A percentile compares a stretch with the other conserved stretches of the same genome.
These are phyloP conservation scores for Paracorniculantispora psalliotae DNA, from an alignment of 2,329 filamentous ascomycete species.

Conservation along the genomic window DNA sequence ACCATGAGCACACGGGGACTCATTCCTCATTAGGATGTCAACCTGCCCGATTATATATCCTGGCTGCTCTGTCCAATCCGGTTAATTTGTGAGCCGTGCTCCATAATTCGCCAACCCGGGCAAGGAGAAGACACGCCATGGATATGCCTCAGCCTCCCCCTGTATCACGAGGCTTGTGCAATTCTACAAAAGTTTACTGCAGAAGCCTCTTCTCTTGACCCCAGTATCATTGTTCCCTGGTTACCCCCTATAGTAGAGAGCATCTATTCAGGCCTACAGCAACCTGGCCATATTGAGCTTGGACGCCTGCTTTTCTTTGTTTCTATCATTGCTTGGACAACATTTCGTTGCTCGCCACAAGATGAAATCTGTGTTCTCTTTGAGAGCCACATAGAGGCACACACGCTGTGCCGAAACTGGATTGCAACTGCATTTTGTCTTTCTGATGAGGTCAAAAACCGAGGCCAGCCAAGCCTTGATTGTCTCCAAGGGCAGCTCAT, in stretches of 20 bases:
- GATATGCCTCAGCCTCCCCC: not conserved
- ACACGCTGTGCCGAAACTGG: not conserved
- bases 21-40: not conserved
- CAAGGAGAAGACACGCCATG: not conserved
- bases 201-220: not conserved
- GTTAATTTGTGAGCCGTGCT: not conserved
- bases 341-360: not conserved
- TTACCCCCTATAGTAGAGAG: not conserved
- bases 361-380: not conserved
- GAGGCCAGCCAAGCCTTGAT: not conserved
- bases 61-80: not conserved
- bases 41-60: not conserved
- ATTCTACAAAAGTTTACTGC: not conserved
- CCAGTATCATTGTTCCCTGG: not conserved
- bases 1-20: not conserved
- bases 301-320: not conserved
- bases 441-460: not conserved
- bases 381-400: not conserved
- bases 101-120: not conserved
- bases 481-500: not conserved
- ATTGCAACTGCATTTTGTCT: not conserved
- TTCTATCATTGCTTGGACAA: not conserved
- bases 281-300: not conserved
- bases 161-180: not conserved
- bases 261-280: not conserved